These are phyloP conservation scores for Triangularia verruculosa DNA, from an alignment of 2,329 filamentous ascomycete genomes.

Conservation along the genomic window DNA sequence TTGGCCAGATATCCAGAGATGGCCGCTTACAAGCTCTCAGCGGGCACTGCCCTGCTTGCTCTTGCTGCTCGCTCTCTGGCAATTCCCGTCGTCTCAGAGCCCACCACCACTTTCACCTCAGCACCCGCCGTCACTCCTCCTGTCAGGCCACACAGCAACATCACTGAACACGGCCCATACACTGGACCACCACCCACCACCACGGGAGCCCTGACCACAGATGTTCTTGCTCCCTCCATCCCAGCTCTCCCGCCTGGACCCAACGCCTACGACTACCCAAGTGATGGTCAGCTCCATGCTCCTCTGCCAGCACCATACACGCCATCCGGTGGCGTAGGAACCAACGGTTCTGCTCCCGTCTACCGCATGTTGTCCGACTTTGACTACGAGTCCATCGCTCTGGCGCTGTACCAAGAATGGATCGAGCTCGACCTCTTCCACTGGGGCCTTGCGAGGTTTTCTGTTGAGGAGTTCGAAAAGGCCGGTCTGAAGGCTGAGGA, in stretches of 20 bases:
- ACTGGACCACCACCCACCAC: conserved; percentile 62
- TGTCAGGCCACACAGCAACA: conserved; percentile 39
- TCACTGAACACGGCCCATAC: conserved; percentile 67
- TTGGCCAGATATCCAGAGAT: conserved; percentile 1
- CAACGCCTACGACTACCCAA: conserved; percentile 66
- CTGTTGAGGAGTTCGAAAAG: conserved; percentile 63
- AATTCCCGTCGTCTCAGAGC: conserved; percentile 24
- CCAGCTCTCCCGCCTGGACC: conserved; percentile 54
- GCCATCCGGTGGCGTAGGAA: conserved; percentile 70
- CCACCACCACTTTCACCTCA: conserved; percentile 23
- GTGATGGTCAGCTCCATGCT: conserved; percentile 66
- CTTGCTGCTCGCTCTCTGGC: conserved; percentile 13
- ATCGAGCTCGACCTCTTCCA: conserved; percentile 83
- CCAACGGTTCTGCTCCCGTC: conserved; percentile 71
- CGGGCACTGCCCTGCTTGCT: conserved; percentile 18
- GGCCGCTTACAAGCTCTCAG: conserved; percentile 12
- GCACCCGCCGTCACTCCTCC: conserved; percentile 13
- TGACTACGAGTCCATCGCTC: conserved; percentile 73
- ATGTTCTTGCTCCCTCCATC: conserved; percentile 56
- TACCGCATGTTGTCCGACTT: conserved; percentile 80
- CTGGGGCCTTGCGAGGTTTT: conserved; percentile 68
- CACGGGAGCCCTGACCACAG: conserved; percentile 64
- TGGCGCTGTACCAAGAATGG: conserved; percentile 79
- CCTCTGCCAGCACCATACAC: conserved; percentile 68
- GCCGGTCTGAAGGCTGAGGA: conserved; percentile 68